phyloP scores from a whole-genome alignment of 768 basidiomycete species.

The Phlebiopsis flavidoalba region DNA sequence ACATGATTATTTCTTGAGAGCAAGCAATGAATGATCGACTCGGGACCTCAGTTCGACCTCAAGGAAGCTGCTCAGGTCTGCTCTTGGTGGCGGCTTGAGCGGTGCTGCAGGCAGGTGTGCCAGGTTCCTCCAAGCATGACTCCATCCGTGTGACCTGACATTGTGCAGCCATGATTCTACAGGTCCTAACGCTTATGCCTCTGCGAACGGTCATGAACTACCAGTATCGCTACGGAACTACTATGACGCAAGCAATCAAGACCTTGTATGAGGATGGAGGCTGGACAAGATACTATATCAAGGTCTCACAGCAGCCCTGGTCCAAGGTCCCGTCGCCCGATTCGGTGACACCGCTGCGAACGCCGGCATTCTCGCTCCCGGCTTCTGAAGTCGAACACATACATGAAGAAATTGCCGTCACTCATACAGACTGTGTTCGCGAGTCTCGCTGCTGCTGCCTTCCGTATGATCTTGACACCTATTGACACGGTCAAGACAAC shows the following conservation, averaged over 20 bases:
- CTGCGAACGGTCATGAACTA: constrained; percentile 98
- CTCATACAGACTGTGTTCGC: constrained; percentile 77
- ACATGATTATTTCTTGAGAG: not conserved
- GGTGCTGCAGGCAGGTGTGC: constrained; percentile 79
- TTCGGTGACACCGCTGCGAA: constrained; percentile 97
- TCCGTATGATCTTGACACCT: constrained; percentile 89
- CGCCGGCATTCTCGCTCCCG: constrained; percentile 82
- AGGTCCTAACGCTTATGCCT: constrained; percentile 90
- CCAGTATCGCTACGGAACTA: constrained; percentile 86
- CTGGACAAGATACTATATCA: constrained; percentile 83
- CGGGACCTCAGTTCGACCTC: constrained; percentile 67
- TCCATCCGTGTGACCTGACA: not conserved
- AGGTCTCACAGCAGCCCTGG: constrained; percentile 77
- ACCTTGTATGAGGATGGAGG: constrained; percentile 79
- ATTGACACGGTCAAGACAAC: constrained; percentile 96
- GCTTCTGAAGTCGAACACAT: constrained; percentile 74
- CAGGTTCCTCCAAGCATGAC: not conserved
- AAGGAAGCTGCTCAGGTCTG: constrained; percentile 69
- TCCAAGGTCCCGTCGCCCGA: constrained; percentile 80
- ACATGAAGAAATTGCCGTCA: constrained; percentile 57
- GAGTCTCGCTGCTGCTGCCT: constrained; percentile 71
- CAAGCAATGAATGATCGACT: not conserved
- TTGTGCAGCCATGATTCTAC: constrained; percentile 79
- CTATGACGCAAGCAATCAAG: constrained; percentile 54
- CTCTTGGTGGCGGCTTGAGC: constrained; percentile 85